These are phyloP conservation scores for Podospora tetraspora DNA, from an alignment of 495 filamentous ascomycete species.

Conservation along the genomic window DNA sequence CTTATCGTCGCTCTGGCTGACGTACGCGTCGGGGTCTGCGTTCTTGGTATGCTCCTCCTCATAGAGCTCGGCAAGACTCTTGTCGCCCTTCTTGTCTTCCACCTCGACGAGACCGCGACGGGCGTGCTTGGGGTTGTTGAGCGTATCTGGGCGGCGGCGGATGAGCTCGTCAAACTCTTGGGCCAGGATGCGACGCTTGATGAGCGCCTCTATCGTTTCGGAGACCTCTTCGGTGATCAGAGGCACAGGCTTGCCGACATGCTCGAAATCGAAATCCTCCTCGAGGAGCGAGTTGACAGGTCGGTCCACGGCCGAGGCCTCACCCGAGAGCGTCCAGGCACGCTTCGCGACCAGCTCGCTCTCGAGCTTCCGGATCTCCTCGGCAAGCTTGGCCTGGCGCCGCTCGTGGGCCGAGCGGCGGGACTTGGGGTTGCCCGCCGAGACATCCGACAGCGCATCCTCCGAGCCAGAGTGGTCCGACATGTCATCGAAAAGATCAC, in stretches of 20 bases:
- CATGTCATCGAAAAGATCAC: constrained; percentile 87
- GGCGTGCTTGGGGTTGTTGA: constrained; percentile 47
- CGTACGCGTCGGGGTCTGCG: constrained; percentile 70
- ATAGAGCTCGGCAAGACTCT: constrained; percentile 87
- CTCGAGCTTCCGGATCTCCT: constrained; percentile 88
- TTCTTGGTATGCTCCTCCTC: constrained; percentile 83
- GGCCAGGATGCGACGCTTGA: constrained; percentile 88
- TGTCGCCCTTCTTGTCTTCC: constrained; percentile 78
- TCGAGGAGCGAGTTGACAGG: constrained; percentile 90
- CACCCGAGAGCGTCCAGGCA: constrained; percentile 84
- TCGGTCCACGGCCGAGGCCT: constrained; percentile 74
- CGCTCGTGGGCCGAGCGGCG: constrained; percentile 77
- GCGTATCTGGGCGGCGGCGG: constrained; percentile 68
- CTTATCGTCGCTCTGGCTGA: constrained; percentile 76
- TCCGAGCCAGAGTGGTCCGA: constrained; percentile 52
- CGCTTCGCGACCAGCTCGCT: constrained; percentile 84
- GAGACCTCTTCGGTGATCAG: constrained; percentile 91
- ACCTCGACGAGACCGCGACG: constrained; percentile 70
- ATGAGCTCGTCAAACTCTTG: constrained; percentile 91
- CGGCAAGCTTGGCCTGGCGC: constrained; percentile 72
- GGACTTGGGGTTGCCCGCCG: constrained; percentile 50
- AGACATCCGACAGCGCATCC: constrained; percentile 51
- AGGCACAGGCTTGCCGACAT: constrained; percentile 90
- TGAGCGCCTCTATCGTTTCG: constrained; percentile 87
- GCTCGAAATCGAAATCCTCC: constrained; percentile 92